Percentiles rank a stretch among this genome's conserved stretches.
Evolutionary conservation across 805 yeast genomes (phyloP).

Genomic region (Trichomonascus vanleenenianus): DNA sequence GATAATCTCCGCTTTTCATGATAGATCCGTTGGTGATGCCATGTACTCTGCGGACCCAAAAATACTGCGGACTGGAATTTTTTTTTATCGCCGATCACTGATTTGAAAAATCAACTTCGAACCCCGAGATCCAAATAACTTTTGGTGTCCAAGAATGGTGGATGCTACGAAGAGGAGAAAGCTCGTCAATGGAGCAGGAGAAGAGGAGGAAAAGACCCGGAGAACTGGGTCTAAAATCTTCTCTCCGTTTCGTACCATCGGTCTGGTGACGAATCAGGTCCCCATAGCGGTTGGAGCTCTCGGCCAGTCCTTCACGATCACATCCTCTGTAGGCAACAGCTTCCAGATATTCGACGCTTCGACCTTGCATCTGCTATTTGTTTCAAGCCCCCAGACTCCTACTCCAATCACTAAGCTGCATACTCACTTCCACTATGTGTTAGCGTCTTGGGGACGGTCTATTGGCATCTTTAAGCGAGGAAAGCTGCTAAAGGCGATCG

Average conservation of each 20-base stretch:
- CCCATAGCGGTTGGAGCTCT: constrained; percentile 87
- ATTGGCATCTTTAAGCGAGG: constrained; percentile 84
- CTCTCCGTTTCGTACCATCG: constrained; percentile 76
- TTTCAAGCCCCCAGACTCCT: constrained; percentile 71
- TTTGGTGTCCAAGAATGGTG: too few species aligned
- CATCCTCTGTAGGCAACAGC: constrained; percentile 80
- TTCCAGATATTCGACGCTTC: constrained; percentile 90
- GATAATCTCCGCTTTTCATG: too few species aligned
- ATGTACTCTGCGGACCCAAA: too few species aligned
- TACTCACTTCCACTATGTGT: constrained; percentile 80
- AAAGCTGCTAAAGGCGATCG: constrained; percentile 39
- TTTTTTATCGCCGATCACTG: too few species aligned
- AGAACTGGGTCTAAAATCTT: constrained; percentile 47
- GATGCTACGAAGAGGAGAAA: too few species aligned
- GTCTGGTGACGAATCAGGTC: constrained; percentile 76
- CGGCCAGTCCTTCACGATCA: constrained; percentile 81
- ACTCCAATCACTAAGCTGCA: constrained; percentile 60
- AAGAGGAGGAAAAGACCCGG: not conserved
- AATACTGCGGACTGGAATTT: too few species aligned
- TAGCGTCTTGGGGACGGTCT: constrained; percentile 61
- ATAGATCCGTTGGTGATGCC: too few species aligned
- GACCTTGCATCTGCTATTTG: constrained; percentile 75
- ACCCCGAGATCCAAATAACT: too few species aligned
- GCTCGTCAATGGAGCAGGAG: not conserved
- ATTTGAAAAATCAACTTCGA: too few species aligned